A percentile compares a stretch with the other conserved stretches of the same genome.
Conservation (phyloP, 2,329 filamentous ascomycete species). For the Sporothrix brunneoviolacea region DNA sequence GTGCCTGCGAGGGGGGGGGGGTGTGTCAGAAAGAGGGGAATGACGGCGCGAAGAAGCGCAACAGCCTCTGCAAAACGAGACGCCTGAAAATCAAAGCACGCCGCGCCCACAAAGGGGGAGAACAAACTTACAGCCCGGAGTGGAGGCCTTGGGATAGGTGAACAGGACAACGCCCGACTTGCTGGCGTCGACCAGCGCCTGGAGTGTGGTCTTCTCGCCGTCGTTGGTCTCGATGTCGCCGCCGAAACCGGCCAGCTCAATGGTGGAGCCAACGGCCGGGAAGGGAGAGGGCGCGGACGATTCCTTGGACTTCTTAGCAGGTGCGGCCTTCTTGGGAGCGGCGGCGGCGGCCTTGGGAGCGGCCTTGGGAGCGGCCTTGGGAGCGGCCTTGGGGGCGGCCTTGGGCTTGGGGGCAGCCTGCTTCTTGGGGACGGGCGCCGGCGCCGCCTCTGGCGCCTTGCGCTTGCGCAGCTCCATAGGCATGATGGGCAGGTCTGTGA, state of each 20-base stretch:
- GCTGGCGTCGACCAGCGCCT: constrained; percentile 75
- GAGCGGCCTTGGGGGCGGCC: constrained; percentile 13
- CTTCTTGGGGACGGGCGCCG: constrained; percentile 42
- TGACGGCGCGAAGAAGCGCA: background rate
- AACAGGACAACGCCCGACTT: constrained; percentile 84
- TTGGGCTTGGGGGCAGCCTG: constrained; percentile 31
- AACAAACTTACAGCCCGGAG: constrained; percentile 74
- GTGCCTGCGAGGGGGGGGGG: constrained; percentile 57
- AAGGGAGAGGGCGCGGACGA: constrained; percentile 27
- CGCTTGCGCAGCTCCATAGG: constrained; percentile 55
- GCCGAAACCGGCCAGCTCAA: constrained; percentile 54
- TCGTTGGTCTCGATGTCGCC: constrained; percentile 80
- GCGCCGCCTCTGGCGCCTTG: constrained; percentile 46
- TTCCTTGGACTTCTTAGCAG: constrained; percentile 25
- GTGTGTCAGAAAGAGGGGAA: background rate
- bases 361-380: constrained; percentile 14
- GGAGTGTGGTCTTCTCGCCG: constrained; percentile 70
- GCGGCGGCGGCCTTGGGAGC: constrained; percentile 22
- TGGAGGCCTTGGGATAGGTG: constrained; percentile 92
- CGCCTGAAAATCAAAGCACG: too few relatives aligned
- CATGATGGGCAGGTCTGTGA: constrained; percentile 32
- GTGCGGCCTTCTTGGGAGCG: constrained; percentile 22
- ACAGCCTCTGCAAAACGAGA: too few relatives aligned
- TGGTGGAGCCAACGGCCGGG: constrained; percentile 43
- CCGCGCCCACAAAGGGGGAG: background rate